Percentiles rank a stretch among this genome's conserved stretches.
Conservation (phyloP, 331 rosid species). For the Prunus yedoensis region DNA sequence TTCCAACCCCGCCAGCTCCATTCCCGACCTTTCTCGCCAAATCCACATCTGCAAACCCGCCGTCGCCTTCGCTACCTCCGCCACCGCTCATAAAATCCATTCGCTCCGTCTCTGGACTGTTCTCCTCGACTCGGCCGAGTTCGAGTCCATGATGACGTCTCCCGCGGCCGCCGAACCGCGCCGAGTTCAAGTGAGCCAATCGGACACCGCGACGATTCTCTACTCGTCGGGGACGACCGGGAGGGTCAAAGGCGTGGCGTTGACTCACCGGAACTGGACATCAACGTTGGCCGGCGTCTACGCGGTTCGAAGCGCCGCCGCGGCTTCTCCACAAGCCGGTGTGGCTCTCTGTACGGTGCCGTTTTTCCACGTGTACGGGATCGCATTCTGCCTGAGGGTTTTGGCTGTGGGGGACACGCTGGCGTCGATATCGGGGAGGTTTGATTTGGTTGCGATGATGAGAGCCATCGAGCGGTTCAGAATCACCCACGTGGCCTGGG, state of each 20-base stretch:
- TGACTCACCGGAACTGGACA: conserved; percentile 29
- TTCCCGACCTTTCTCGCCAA: conserved; percentile 28
- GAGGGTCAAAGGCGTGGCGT: conserved; percentile 30
- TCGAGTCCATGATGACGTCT: conserved; percentile 30
- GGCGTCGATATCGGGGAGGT: conserved; percentile 23
- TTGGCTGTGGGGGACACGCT: conserved; percentile 17
- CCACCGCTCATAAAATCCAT: conserved; percentile 6
- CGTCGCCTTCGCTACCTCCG: conserved; percentile 35
- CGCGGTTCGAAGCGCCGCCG: background rate
- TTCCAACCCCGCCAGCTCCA: conserved; percentile 28
- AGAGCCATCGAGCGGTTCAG: conserved; percentile 11
- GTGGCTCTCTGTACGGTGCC: conserved; percentile 29
- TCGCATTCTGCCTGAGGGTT: conserved; percentile 14
- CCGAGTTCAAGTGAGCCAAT: conserved; percentile 7
- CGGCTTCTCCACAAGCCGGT: background rate
- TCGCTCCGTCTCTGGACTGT: conserved; percentile 15
- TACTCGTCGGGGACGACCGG: conserved; percentile 37
- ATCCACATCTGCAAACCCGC: conserved; percentile 27
- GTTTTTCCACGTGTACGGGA: conserved; percentile 36
- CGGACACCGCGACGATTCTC: conserved; percentile 28
- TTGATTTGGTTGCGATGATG: conserved; percentile 16
- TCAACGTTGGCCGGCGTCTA: background rate
- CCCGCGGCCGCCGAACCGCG: background rate
- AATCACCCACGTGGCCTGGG: conserved; percentile 21
- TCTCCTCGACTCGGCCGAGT: conserved; percentile 25